Conservation (phyloP, 345 rosid species). For the Populus alba region DNA sequence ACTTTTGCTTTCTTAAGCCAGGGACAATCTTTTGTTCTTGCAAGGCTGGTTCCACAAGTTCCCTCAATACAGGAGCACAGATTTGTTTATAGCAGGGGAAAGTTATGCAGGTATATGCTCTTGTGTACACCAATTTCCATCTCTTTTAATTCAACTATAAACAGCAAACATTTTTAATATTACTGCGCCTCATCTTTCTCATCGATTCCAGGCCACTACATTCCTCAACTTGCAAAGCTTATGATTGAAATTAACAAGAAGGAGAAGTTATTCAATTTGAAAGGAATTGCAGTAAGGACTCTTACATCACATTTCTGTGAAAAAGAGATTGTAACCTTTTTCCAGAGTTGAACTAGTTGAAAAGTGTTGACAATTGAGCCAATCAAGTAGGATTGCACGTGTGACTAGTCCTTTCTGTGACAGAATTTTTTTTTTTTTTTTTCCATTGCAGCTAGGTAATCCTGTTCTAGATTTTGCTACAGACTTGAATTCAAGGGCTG, state of each 20-base stretch:
- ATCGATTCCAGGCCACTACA: constrained; percentile 64
- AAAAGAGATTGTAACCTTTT: background rate
- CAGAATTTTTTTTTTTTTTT: background rate
- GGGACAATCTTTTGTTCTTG: constrained; percentile 89
- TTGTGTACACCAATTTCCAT: constrained; percentile 2
- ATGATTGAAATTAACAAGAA: constrained; percentile 71
- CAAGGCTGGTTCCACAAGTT: constrained; percentile 79
- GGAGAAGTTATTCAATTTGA: constrained; percentile 64
- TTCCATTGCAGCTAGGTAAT: constrained; percentile 68
- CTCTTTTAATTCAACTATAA: background rate
- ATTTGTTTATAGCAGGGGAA: constrained; percentile 84
- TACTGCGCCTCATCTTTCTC: background rate
- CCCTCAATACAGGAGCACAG: constrained; percentile 77
- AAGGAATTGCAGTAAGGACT: constrained; percentile 84
- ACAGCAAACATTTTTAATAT: background rate
- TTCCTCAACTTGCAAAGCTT: constrained; percentile 85
- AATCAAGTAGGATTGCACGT: background rate
- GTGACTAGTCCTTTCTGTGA: background rate
- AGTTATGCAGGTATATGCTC: constrained; percentile 81
- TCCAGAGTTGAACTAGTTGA: background rate
- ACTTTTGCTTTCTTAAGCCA: constrained; percentile 51
- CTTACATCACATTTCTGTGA: background rate
- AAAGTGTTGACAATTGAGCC: background rate
- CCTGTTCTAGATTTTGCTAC: constrained; percentile 85
- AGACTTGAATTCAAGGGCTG: constrained; percentile 91